phyloP scores from a whole-genome alignment of 768 basidiomycete genomes.

The Pilatotrama ljubarskyi region DNA sequence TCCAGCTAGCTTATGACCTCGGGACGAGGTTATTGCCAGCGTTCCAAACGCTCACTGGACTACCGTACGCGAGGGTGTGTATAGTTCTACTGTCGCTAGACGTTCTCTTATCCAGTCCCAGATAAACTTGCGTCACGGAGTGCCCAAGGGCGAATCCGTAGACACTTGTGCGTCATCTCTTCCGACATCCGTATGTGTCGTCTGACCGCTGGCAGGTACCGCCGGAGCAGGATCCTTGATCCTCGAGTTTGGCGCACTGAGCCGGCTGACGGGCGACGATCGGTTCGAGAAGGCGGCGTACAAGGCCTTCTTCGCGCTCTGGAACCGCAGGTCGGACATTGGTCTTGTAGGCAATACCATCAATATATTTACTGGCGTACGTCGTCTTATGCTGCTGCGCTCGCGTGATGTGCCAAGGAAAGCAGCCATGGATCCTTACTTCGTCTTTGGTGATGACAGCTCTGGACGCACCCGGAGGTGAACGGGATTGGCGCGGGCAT shows the following conservation, averaged over 20 bases:
- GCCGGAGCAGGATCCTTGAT: conserved; percentile 93
- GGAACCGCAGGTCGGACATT: conserved; percentile 87
- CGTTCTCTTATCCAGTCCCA: conserved; percentile 30
- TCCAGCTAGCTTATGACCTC: conserved; percentile 82
- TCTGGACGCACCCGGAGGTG: conserved; percentile 76
- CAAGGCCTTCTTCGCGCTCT: conserved; percentile 89
- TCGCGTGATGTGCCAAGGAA: background rate
- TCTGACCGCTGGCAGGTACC: conserved; percentile 52
- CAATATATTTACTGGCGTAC: conserved; percentile 77
- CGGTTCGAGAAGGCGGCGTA: conserved; percentile 88
- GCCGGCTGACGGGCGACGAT: conserved; percentile 86
- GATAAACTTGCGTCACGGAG: conserved; percentile 84
- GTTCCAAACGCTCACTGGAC: conserved; percentile 86
- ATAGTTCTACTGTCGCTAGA: conserved; percentile 5
- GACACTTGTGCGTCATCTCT: conserved; percentile 72
- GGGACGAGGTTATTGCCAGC: conserved; percentile 87
- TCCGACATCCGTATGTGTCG: background rate
- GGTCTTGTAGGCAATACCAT: conserved; percentile 88
- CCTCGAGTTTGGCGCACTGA: conserved; percentile 91
- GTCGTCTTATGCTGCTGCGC: conserved; percentile 30
- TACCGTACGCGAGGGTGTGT: conserved; percentile 85
- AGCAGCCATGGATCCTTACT: background rate
- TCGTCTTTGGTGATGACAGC: conserved; percentile 41
- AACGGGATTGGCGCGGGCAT: conserved; percentile 91
- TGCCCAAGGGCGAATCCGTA: conserved; percentile 70